Percentiles rank a stretch among this genome's conserved stretches.
Evolutionary conservation across 2,329 filamentous ascomycete species (phyloP).

Genomic region (Colletotrichum trifolii): DNA sequence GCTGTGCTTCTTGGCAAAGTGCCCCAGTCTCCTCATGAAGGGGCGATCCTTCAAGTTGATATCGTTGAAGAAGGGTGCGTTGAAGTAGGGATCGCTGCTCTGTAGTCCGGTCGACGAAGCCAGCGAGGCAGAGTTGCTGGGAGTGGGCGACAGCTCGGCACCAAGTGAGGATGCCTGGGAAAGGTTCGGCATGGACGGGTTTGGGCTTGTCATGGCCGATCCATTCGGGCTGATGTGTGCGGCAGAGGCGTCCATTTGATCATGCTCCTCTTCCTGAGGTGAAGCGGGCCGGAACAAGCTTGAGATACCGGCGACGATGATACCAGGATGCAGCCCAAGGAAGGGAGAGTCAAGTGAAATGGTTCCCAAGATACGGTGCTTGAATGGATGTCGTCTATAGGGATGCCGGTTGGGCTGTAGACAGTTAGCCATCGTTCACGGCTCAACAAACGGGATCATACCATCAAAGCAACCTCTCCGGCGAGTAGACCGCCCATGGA

Average conservation of each 20-base stretch:
- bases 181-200: conserved; percentile 42
- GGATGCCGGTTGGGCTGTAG: conserved; percentile 48
- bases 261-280: conserved; percentile 40
- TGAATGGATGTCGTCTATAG: conserved; percentile 58
- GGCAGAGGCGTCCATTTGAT: conserved; percentile 30
- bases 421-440: conserved; percentile 17
- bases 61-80: conserved; percentile 82
- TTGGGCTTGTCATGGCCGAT: conserved; percentile 38
- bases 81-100: conserved; percentile 72
- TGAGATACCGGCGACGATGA: conserved; percentile 82
- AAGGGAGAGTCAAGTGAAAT: conserved; percentile 89
- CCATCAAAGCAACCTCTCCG: conserved; percentile 80
- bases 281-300: conserved; percentile 74
- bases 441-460: conserved; percentile 41
- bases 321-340: conserved; percentile 87
- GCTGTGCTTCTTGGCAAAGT: conserved; percentile 86
- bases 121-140: conserved; percentile 19
- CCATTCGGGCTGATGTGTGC: conserved; percentile 31
- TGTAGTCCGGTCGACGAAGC: conserved; percentile 31
- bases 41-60: conserved; percentile 74
- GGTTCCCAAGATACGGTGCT: conserved; percentile 82
- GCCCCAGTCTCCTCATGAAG: conserved; percentile 74
- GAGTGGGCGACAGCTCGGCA: conserved; percentile 36
- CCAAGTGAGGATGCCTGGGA: conserved; percentile 39
- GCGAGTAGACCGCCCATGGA: conserved; percentile 89